Conservation (phyloP, 208 protist genomes). For the Wallacemonas collosoma region DNA sequence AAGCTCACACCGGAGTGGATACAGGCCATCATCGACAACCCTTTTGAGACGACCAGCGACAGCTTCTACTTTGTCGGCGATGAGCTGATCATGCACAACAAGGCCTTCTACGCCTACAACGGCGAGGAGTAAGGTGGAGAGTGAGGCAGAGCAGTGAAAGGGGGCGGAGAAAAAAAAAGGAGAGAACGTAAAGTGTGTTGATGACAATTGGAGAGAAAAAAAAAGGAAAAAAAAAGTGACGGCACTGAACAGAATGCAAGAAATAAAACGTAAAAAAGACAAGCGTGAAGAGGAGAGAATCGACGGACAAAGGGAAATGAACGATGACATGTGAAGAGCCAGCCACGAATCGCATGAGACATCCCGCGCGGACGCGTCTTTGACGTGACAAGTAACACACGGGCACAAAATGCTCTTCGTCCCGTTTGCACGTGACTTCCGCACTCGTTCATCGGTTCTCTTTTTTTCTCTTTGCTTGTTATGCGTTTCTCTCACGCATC, state of each 20-base stretch:
- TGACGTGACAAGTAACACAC: too few species aligned
- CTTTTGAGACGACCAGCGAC: conserved; percentile 93
- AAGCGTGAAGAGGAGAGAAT: neutral
- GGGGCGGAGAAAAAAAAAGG: conserved; percentile 19
- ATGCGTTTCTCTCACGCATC: too few species aligned
- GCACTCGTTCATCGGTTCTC: too few species aligned
- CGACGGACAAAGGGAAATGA: too few species aligned
- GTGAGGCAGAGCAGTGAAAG: neutral
- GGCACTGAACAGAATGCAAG: conserved; percentile 17
- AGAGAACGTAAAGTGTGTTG: neutral
- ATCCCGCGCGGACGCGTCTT: too few species aligned
- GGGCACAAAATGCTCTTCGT: too few species aligned
- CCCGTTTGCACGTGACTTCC: too few species aligned
- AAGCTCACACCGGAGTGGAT: conserved; percentile 81
- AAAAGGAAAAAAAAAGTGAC: conserved; percentile 17
- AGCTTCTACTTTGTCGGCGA: conserved; percentile 96
- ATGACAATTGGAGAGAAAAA: neutral
- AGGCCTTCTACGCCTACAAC: conserved; percentile 89
- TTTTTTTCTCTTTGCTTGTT: too few species aligned
- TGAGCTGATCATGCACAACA: conserved; percentile 96
- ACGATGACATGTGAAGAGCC: too few species aligned
- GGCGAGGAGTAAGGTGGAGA: conserved; percentile 37
- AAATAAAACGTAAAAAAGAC: conserved; percentile 6
- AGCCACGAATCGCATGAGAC: too few species aligned
- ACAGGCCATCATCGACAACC: conserved; percentile 84